Base-by-base conservation (phyloP, 2,329 filamentous ascomycete genomes). In the Monosporascus sp. region DNA sequence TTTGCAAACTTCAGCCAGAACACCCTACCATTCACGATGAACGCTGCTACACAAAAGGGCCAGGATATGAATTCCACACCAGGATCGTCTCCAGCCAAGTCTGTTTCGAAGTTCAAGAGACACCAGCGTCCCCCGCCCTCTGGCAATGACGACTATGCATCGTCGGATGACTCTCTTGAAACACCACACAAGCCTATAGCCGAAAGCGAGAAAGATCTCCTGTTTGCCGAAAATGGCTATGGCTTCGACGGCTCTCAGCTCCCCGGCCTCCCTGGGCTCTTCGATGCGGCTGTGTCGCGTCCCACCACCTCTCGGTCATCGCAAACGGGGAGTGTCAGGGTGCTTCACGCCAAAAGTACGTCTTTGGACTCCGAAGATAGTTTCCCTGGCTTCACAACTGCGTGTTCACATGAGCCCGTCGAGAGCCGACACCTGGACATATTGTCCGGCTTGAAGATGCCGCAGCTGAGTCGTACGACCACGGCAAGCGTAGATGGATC, bases 201-300 rank as follows among this genome's bases (percentile, higher is more conserved):
- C 14, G 63, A 64, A 47, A 62, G 61, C 40, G 65, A 66, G 47
- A 61, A 59, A 49, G 63, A 66, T 43, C 61, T 66, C 26, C 54
- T 66, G 31, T 67, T 67, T 22, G 51, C 54, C 11, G 56, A 59
- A 27, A 51, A 59, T 22, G 61, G 58, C 37, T 66, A 62, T 43
- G 60, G 60, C 2, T 37, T 56, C 5, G 51, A 55, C 38, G 62
- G 61, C 9, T 52, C 53, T 26, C 63, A 64, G 48, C 44, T 61
- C 20, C 60, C 63, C 9, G 63, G 63, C n/a, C 62, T 67, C 35
- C 57, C 60, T 7, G 59, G 58, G 1, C 22, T 60, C 7, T 63
- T 64, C 45, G 62, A 63, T n/a, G 37, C 50, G 4, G 45, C 48
- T 9, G 7, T 48, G 9, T 31, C 58, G 2, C 49, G 52, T 19